Base-by-base conservation (phyloP, 1,139 yeast species). In the Candida neerlandica region DNA sequence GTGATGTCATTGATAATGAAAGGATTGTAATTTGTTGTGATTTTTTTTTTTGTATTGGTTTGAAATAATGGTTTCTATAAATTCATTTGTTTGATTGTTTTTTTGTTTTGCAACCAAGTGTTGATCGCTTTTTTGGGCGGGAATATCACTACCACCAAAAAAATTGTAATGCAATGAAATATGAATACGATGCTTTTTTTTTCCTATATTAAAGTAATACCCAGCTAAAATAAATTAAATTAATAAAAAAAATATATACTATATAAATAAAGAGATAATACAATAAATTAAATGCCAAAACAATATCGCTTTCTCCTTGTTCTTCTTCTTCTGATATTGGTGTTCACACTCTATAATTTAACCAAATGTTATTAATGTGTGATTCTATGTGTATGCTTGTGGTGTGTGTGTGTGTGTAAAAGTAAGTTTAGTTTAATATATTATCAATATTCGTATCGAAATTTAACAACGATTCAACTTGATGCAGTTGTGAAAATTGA, bases 391-490 rank as follows among this genome's bases (percentile, higher is more conserved):
- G 6, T 14, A 15, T 34, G 15, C 6, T 12, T 18, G 11, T 34
- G 5, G 15, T 15, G 15, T 18, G 11, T 34, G 5, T n/a, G 15
- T 19, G n/a, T 11, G 5, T 19, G 11, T 37, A 5, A 9, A 23
- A 5, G 11, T 16, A 5, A 18, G 5, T 27, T 27, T 37, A 44
- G 33, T 53, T 56, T 30, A 53, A 48, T 27, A 57, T 47, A 39
- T 50, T 50, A 30, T 58, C 60, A 12, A 56, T 51, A 27, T 51
- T 50, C 15, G 44, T 49, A 30, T 59, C 61, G 43, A 49, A 58
- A 34, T 55, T 54, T 35, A 58, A 46, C 34, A 53, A 45, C 16
- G 44, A 41, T 29, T 57, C 58, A 15, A 43, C 39, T 38, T 45
- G 44, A 15, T 30, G 34, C 6, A 42, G 41, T n/a, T 26, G 46